Evolutionary conservation across 331 rosid species (phyloP).

Genomic region (Rosa hybrid): DNA sequence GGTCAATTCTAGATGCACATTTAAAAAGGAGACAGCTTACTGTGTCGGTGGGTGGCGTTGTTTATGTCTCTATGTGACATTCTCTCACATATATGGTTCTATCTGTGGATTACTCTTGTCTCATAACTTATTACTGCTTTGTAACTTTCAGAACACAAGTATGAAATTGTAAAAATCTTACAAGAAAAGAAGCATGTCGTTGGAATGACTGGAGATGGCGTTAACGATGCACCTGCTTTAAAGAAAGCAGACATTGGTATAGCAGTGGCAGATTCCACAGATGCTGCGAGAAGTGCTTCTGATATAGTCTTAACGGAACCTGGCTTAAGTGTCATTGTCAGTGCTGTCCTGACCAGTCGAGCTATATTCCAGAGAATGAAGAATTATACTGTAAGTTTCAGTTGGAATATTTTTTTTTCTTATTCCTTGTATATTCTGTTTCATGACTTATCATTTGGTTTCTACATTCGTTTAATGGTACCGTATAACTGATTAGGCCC

Average conservation of each 20-base stretch:
- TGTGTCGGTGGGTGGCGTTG: background rate
- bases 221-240: constrained; percentile 79
- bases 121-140: constrained; percentile 13
- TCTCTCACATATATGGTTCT: background rate
- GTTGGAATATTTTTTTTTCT: constrained; percentile 1
- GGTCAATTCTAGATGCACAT: background rate
- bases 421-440: background rate
- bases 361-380: constrained; percentile 94
- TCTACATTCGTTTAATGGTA: constrained; percentile 12
- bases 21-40: background rate
- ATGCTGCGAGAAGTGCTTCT: constrained; percentile 81
- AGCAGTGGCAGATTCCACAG: constrained; percentile 80
- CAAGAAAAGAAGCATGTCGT: constrained; percentile 69
- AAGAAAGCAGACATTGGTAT: constrained; percentile 81
- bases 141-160: constrained; percentile 59
- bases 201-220: constrained; percentile 88
- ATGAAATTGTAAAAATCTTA: constrained; percentile 66
- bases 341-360: constrained; percentile 82
- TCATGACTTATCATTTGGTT: background rate
- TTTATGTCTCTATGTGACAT: background rate
- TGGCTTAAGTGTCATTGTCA: constrained; percentile 73
- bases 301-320: constrained; percentile 79
- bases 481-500: constrained; percentile 22
- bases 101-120: constrained; percentile 1
- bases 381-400: constrained; percentile 61